These are phyloP conservation scores for Jaltomata sinuosa DNA, from an alignment of 257 asterid genomes.

Conservation along the genomic window DNA sequence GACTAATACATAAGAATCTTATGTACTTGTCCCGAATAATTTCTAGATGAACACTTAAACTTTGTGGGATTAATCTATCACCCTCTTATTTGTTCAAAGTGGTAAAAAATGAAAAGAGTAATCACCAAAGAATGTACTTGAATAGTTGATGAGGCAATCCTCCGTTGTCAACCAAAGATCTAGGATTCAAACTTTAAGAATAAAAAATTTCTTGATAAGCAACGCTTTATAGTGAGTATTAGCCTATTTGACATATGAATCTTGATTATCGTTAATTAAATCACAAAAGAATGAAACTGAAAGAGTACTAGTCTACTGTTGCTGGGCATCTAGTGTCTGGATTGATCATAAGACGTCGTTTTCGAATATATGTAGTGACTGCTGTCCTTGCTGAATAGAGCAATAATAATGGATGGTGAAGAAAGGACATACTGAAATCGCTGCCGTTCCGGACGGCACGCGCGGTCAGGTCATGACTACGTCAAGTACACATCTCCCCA, in stretches of 20 bases:
- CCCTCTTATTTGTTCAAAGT: not conserved
- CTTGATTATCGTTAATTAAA: not conserved
- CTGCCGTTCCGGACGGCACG: conserved; percentile 80
- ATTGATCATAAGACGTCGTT: conserved; percentile 26
- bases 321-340: not conserved
- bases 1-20: not conserved
- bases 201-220: not conserved
- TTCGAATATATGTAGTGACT: conserved; percentile 16
- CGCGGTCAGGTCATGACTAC: conserved; percentile 53
- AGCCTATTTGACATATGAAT: not conserved
- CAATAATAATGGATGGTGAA: conserved; percentile 24
- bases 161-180: not conserved
- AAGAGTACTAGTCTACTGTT: not conserved
- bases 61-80: not conserved
- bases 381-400: not conserved
- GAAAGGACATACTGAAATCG: not conserved
- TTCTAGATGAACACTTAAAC: not conserved
- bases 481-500: conserved; percentile 19
- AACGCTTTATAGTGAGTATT: not conserved
- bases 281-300: not conserved
- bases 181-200: not conserved
- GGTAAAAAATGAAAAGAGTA: not conserved
- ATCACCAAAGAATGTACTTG: not conserved
- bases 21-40: not conserved
- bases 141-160: not conserved